Base-by-base conservation (phyloP, 495 filamentous ascomycete genomes). In the Hyaloscypha variabilis region DNA sequence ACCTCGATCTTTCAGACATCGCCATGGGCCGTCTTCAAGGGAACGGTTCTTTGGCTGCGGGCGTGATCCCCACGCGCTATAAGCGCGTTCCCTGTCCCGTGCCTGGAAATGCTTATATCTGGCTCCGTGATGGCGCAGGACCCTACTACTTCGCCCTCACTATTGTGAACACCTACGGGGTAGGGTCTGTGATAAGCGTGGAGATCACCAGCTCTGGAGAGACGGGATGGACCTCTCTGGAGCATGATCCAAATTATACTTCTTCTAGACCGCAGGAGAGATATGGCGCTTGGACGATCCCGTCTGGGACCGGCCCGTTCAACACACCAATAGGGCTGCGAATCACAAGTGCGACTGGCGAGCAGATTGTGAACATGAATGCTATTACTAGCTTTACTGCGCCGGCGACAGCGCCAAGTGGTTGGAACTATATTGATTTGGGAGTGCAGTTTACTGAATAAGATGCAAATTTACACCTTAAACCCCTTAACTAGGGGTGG, bases 1-100 rank as follows among this genome's bases (percentile, higher is more conserved):
- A 67, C 49, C 58, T 67, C 11, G 64, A 67, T 36, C 64, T 67
- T 24, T 67, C 64, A 3, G 64, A 67, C 29, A 67, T 67, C 25
- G 64, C 64, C 21, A 67, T 67, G 64, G 64, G 64, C 24, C 64
- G 64, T 0, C 52, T 67, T 13, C 64, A 67, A 58, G 64, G 64
- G 1, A 58, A 62, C 25, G 64, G 64, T 14, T 57, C 51, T 23
- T 21, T 67, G 11, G 29, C 50, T 10, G 34, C 28, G 8, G 64
- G 64, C 8, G 64, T 67, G 17, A 67, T 67, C 39, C 64, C 64
- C 8, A 67, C 59, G 2, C 58, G 53, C 21, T 67, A 67, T 29
- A 67, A 67, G 24, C 29, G 64, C 4, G 29, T 62, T 34, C 64
- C 64, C 3, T 67, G 64, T 30, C 64, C 58, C 17, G 49, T 13